Evolutionary conservation across 495 filamentous ascomycete genomes (phyloP).

Genomic region (Penicillium verhagenii): DNA sequence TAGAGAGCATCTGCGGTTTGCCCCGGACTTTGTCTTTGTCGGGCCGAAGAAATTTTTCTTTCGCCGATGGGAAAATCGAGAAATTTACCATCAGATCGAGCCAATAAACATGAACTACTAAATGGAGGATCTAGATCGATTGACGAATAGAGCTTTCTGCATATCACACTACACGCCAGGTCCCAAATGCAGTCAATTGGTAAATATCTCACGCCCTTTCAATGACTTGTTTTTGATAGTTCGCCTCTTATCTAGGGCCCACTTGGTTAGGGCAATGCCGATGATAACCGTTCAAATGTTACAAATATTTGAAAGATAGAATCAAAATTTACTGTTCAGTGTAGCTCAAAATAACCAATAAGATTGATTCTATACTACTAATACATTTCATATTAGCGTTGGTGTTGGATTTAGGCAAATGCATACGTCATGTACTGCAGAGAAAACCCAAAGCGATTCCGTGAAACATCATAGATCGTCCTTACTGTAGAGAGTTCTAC

Average conservation of each 20-base stretch:
- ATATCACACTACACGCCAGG: neutral
- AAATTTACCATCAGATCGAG: neutral
- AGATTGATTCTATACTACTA: too few species aligned
- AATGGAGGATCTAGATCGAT: neutral
- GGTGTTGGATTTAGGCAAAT: neutral
- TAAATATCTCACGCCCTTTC: neutral
- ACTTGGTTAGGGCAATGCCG: neutral
- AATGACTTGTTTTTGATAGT: neutral
- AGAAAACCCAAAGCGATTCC: neutral
- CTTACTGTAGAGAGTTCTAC: neutral
- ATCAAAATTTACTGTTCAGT: too few species aligned
- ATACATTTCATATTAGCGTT: too few species aligned
- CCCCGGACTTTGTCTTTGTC: slow-evolving; percentile 9
- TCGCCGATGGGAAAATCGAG: slow-evolving; percentile 3
- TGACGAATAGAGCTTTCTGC: neutral
- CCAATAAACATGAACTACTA: neutral
- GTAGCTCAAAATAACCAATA: too few species aligned
- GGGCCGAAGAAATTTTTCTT: slow-evolving; percentile 18
- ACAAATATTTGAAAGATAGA: too few species aligned
- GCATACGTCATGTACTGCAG: neutral
- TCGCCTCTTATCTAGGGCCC: slow-evolving; percentile 8
- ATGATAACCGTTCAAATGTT: neutral
- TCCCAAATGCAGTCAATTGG: neutral
- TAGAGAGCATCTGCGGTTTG: slow-evolving; percentile 19
- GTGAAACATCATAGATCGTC: neutral